A percentile compares a stretch with the other conserved stretches of the same genome.
Evolutionary conservation across 148 eudicot genomes (phyloP).

Genomic region (Vaccinium myrtillus): DNA sequence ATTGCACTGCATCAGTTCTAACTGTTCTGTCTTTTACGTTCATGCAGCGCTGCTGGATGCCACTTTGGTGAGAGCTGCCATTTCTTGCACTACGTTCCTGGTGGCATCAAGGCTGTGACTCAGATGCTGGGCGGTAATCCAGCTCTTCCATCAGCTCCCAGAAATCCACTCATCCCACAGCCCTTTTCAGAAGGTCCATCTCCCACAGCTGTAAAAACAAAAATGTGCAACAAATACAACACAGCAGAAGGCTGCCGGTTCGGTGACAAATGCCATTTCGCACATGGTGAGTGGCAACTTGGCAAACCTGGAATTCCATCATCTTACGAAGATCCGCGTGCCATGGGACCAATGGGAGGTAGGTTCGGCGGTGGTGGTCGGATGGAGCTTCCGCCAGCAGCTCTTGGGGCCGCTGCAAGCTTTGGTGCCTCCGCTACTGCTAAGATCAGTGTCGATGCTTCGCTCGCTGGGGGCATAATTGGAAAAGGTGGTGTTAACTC

Average conservation of each 20-base stretch:
- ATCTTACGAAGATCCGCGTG: conserved; percentile 10
- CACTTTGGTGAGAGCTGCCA: conserved; percentile 19
- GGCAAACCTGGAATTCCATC: conserved; percentile 12
- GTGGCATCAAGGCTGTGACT: conserved; percentile 13
- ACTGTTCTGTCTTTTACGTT: neutral
- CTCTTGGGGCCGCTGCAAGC: conserved; percentile 16
- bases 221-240: conserved; percentile 20
- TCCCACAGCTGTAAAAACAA: neutral
- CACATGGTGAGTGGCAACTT: conserved; percentile 18
- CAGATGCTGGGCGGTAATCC: conserved; percentile 16
- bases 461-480: conserved; percentile 17
- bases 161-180: conserved; percentile 9
- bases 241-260: conserved; percentile 20
- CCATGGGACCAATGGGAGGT: conserved; percentile 13
- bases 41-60: conserved; percentile 24
- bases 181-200: conserved; percentile 2
- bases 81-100: conserved; percentile 20
- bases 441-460: conserved; percentile 21
- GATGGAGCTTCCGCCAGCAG: neutral
- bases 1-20: neutral
- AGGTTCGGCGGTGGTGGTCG: conserved; percentile 13
- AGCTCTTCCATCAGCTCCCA: neutral
- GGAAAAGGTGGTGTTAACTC: conserved; percentile 22
- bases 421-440: conserved; percentile 17
- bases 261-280: conserved; percentile 22